Evolutionary conservation across 2,329 filamentous ascomycete species (phyloP).

Genomic region (Fusarium sp.): DNA sequence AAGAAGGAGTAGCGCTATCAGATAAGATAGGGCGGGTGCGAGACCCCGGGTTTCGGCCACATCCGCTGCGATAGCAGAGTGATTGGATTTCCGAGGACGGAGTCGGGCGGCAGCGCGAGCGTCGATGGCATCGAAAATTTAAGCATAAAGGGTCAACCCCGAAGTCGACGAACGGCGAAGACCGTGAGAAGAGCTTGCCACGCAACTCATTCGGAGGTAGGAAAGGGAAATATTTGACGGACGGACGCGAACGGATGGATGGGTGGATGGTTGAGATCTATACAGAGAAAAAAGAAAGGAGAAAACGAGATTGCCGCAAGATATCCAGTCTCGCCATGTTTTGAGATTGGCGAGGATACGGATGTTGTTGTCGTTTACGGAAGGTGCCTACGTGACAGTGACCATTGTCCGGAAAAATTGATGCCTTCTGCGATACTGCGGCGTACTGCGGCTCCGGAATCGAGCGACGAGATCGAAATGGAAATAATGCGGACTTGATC

Average conservation of each 20-base stretch:
- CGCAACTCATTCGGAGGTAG: neutral
- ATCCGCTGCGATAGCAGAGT: conserved; percentile 20
- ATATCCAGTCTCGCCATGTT: neutral
- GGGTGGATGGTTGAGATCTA: neutral
- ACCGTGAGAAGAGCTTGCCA: neutral
- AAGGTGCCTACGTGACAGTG: neutral
- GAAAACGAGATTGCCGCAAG: neutral
- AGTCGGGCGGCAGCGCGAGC: conserved; percentile 32
- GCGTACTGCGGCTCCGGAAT: neutral
- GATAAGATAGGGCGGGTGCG: conserved; percentile 25
- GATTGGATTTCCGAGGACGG: conserved; percentile 5
- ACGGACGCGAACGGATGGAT: neutral
- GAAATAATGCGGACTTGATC: neutral
- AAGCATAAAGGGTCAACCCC: neutral
- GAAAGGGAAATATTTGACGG: neutral
- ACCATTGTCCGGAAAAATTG: neutral
- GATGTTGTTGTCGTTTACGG: neutral
- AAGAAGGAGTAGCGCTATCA: conserved; percentile 26
- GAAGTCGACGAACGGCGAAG: neutral
- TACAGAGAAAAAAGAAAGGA: neutral
- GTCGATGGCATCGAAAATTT: neutral
- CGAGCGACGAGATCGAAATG: neutral
- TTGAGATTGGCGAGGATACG: neutral
- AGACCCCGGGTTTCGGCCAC: conserved; percentile 35
- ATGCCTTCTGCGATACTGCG: neutral